Base-by-base conservation (phyloP, 2,329 filamentous ascomycete genomes). In the Penicillium freii region DNA sequence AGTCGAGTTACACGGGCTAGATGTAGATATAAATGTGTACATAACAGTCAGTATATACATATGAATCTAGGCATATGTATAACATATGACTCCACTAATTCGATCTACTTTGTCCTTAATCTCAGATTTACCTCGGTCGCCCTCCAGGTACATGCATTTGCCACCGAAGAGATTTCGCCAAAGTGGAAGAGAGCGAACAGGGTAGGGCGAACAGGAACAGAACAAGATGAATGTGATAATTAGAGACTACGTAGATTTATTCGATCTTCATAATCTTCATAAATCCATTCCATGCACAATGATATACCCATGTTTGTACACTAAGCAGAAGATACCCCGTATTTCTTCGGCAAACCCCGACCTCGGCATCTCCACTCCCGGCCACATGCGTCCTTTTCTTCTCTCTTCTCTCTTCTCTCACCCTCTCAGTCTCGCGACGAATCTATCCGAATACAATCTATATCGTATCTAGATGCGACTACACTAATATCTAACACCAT, bases 401-500 rank as follows among this genome's bases (percentile, higher is more conserved):
- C 11, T 21, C 21, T 36, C 51, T 57, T 48, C 49, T 58, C 63
- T 59, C 40, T 39, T 54, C 51, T 40, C 40, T 40, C 53, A 33
- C 56, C 61, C 48, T 54, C 50, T 40, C 54, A 34, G 54, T 49
- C 45, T 34, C 38, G 36, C 47, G 42, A 17, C 45, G 11, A 46
- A 54, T 47, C 40, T 17, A 52, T 46, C 29, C 15, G 7, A n/a
- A 47, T 23, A n/a, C 9, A 25, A n/a, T 31, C 5, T 19, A 19
- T 4, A 11, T 29, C 5, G 17, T 34, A 50, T 56, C 64, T 68
- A 63, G 55, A 75, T 74, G 71, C 66, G 57, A 68, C 58, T 54
- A 59, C 66, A 60, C 54, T 71, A 63, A 69, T 58, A 59, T 57
- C 57, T 57, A 66, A 62, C 62, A 66, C 25, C 63, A 85, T 86